Percentiles rank a stretch among this genome's conserved stretches.
These are phyloP conservation scores for Beta vulgaris DNA, from an alignment of 148 eudicot genomes.

Conservation along the genomic window DNA sequence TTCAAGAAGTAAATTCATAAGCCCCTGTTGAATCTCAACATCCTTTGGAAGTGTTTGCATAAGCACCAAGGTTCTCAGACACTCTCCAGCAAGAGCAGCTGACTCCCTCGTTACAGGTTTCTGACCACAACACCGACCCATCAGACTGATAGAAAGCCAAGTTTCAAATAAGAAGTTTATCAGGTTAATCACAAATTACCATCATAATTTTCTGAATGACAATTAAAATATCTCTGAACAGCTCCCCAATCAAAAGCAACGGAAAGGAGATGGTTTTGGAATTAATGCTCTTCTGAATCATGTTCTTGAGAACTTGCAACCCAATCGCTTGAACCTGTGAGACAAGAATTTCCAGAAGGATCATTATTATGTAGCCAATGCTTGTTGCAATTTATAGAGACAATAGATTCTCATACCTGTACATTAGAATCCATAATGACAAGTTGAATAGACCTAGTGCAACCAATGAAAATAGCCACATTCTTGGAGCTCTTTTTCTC, in stretches of 20 bases:
- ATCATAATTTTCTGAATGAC: conserved; percentile 44
- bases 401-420: conserved; percentile 49
- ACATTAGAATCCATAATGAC: conserved; percentile 55
- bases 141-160: conserved; percentile 22
- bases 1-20: conserved; percentile 71
- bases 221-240: conserved; percentile 44
- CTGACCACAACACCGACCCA: conserved; percentile 34
- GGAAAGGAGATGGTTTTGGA: conserved; percentile 49
- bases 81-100: conserved; percentile 72
- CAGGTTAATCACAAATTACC: conserved; percentile 41
- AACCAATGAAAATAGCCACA: conserved; percentile 42
- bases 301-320: conserved; percentile 73
- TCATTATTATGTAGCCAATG: background rate
- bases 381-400: conserved; percentile 9
- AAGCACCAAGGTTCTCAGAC: conserved; percentile 79
- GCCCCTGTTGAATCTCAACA: conserved; percentile 59
- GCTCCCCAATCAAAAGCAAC: conserved; percentile 68
- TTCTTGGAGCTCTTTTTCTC: conserved; percentile 45
- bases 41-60: conserved; percentile 73
- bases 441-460: conserved; percentile 45
- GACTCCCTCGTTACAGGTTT: conserved; percentile 66
- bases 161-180: conserved; percentile 5
- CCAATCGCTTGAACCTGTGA: conserved; percentile 74
- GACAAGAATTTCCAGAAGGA: conserved; percentile 22
- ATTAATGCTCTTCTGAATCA: conserved; percentile 48